Percentiles rank a stretch among this genome's conserved stretches.
Evolutionary conservation across 352 stramenopile species (phyloP).

Genomic region (Blastocystis sp.): DNA sequence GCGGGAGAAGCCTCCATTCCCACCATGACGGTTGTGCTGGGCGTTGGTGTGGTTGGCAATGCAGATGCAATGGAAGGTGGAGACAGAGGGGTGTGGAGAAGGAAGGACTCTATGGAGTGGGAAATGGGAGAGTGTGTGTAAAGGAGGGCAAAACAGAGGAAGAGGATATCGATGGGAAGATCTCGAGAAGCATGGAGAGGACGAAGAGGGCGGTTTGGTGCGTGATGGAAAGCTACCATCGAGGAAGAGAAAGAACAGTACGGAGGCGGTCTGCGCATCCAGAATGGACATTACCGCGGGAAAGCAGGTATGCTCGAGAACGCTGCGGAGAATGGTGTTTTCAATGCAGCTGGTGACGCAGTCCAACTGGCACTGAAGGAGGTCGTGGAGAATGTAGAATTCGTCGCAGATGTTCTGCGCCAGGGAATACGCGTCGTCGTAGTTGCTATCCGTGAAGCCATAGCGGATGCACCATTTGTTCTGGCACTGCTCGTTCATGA

Average conservation of each 20-base stretch:
- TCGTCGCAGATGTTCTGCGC: constrained; percentile 54
- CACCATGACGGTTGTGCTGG: neutral
- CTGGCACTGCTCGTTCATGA: neutral
- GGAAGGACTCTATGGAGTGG: neutral
- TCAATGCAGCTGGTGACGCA: neutral
- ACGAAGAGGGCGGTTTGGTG: constrained; percentile 1
- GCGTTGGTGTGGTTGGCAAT: neutral
- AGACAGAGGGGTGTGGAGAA: neutral
- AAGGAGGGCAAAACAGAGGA: neutral
- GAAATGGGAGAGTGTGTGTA: neutral
- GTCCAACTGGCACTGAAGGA: neutral
- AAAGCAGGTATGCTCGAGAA: constrained; percentile 46
- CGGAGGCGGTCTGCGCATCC: neutral
- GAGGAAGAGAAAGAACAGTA: neutral
- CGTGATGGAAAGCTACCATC: neutral
- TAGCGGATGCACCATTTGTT: neutral
- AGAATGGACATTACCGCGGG: neutral
- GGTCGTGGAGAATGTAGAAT: constrained; percentile 36
- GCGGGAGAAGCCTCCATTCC: neutral
- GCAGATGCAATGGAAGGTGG: neutral
- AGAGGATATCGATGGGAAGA: constrained; percentile 39
- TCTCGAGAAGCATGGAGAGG: constrained; percentile 13
- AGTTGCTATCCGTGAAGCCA: neutral
- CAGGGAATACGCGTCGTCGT: neutral
- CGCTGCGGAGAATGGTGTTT: neutral